A percentile compares a stretch with the other conserved stretches of the same genome.
These are phyloP conservation scores for Phycomyces blakesleeanus DNA, from an alignment of 192 early-diverging fungal species.

Conservation along the genomic window DNA sequence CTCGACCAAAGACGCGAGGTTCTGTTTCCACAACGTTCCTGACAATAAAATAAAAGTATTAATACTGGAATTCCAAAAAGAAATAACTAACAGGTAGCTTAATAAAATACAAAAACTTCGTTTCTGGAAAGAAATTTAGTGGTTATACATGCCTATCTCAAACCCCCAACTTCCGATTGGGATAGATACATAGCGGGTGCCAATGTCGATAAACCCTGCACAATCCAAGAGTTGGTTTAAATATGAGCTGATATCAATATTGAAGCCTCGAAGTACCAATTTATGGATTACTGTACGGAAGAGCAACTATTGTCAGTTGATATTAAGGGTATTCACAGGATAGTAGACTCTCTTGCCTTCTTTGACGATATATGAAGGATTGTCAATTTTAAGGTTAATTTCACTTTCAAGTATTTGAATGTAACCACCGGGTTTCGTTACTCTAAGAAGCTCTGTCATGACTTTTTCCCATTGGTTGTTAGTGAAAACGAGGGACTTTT, in stretches of 20 bases:
- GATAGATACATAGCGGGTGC: background rate
- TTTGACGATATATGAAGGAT: background rate
- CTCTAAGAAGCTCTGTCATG: conserved; percentile 6
- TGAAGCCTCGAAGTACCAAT: background rate
- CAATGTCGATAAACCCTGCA: background rate
- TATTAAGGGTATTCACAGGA: background rate
- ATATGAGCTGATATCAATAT: conserved; percentile 1
- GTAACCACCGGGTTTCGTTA: conserved; percentile 31
- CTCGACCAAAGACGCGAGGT: background rate
- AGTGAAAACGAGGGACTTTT: conserved; percentile 8
- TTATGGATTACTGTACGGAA: background rate
- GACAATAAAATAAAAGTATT: background rate
- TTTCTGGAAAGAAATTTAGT: background rate
- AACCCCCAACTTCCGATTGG: background rate
- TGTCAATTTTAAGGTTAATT: conserved; percentile 1
- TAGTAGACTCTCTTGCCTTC: background rate
- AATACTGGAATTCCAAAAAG: background rate
- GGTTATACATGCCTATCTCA: background rate
- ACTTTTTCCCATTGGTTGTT: conserved; percentile 15
- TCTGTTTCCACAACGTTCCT: background rate
- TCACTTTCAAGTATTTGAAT: conserved; percentile 21
- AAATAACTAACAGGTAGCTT: background rate
- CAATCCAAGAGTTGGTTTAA: background rate
- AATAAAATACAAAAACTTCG: background rate
- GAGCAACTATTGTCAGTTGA: background rate